phyloP scores from a whole-genome alignment of 2,329 filamentous ascomycete species.

The Hypocreales sp. region DNA sequence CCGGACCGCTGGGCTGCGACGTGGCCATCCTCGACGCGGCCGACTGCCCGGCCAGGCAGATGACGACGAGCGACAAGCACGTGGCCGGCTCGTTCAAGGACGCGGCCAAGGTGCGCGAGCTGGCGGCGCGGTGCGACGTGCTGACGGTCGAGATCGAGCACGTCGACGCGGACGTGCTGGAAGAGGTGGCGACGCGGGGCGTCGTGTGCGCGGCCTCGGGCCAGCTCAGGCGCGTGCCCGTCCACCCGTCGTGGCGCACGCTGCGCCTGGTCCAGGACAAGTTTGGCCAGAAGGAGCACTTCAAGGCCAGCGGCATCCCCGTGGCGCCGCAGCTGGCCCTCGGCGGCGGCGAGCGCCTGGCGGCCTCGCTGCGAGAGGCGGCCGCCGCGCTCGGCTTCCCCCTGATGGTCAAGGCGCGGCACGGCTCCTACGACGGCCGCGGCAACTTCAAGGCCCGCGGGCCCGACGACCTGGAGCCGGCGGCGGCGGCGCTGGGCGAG shows the following conservation, averaged over 20 bases:
- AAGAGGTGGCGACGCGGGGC: slow-evolving; percentile 58
- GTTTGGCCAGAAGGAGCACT: slow-evolving; percentile 73
- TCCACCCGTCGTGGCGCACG: slow-evolving; percentile 75
- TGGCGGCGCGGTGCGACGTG: slow-evolving; percentile 65
- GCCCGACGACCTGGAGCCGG: slow-evolving; percentile 37
- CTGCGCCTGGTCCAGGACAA: slow-evolving; percentile 89
- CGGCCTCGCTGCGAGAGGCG: slow-evolving; percentile 46
- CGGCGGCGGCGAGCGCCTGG: slow-evolving; percentile 34
- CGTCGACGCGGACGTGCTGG: slow-evolving; percentile 76
- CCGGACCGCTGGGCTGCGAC: slow-evolving; percentile 56
- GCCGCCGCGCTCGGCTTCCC: slow-evolving; percentile 58
- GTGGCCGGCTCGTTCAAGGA: slow-evolving; percentile 83
- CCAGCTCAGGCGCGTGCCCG: slow-evolving; percentile 33
- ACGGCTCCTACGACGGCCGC: slow-evolving; percentile 83
- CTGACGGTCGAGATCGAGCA: slow-evolving; percentile 94
- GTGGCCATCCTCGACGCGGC: slow-evolving; percentile 67
- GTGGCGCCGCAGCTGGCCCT: slow-evolving; percentile 58
- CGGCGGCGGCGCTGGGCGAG: slow-evolving; percentile 51
- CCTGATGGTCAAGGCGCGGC: slow-evolving; percentile 84
- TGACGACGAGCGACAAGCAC: slow-evolving; percentile 59
- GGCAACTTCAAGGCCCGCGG: slow-evolving; percentile 41
- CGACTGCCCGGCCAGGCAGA: slow-evolving; percentile 70
- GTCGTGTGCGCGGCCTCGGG: slow-evolving; percentile 19
- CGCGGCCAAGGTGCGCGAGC: slow-evolving; percentile 56
- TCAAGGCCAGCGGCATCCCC: slow-evolving; percentile 51